Evolutionary conservation across 2,329 filamentous ascomycete genomes (phyloP), one percentile per base, ranked within the genome.

Genomic region (Exophiala xenobiotica): DNA sequence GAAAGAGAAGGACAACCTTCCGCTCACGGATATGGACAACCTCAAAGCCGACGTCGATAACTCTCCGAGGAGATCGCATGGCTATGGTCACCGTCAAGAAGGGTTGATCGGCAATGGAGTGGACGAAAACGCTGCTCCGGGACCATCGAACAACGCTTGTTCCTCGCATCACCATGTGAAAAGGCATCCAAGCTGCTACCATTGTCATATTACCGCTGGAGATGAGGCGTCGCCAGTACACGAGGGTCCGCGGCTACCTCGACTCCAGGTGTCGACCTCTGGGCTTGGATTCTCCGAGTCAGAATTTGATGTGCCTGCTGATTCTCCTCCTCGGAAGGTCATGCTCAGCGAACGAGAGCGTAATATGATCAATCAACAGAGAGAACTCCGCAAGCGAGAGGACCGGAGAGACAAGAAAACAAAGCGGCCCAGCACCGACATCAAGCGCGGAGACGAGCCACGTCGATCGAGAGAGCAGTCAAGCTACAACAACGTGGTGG

Each of bases 181-280:
- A 20, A 40, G 52, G 24, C 46, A 58, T 49, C 42, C 51, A 26
- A 53, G 50, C 43, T 63, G 58, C 45, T 62, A 59, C 45, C 57
- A 59, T 41, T 62, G 57, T 37, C 59, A 58, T 40, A 46, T 59
- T 14, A 24, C 44, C 4, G 33, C 33, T 18, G 47, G 52, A 16
- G 42, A 50, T 11, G 19, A 46, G 8, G 38, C 19, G 7, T 37
- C 51, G 8, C 24, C 40, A 3, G 42, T 47, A 24, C 52, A 22
- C 37, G 20, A 43, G n/a, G 57, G 61, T 6, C 61, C 59, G 3
- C 48, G 47, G 38, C 38, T 63, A n/a, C 57, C 60, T 27, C 43
- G 60, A 49, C 54, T 63, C 7, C 61, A 61, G 40, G 57, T 63
- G 2, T 62, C 60, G 6, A 63, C 60, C 4, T 63, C 61, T 7